Percentiles rank a stretch among this genome's conserved stretches.
Evolutionary conservation across 352 stramenopile genomes (phyloP).

Genomic region (Pseudoperonospora humuli): DNA sequence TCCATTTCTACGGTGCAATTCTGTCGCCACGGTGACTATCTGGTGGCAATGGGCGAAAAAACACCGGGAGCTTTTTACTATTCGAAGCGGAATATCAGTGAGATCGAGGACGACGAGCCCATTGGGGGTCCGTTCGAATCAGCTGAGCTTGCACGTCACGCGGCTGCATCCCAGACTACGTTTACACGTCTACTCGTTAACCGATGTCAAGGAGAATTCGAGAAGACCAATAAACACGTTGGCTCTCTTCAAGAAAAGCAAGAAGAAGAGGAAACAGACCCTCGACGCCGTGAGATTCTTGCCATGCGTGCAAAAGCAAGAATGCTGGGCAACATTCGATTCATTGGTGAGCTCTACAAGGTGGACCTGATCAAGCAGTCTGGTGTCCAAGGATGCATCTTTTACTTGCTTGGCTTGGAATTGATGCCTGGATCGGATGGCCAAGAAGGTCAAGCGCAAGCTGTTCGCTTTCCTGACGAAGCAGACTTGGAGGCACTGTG

Average conservation of each 20-base stretch:
- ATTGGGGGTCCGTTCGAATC: slow-evolving; percentile 57
- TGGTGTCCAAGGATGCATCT: slow-evolving; percentile 70
- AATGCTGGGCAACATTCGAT: slow-evolving; percentile 86
- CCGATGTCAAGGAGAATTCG: slow-evolving; percentile 75
- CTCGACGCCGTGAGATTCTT: slow-evolving; percentile 45
- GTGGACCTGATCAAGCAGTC: slow-evolving; percentile 76
- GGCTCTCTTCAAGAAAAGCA: slow-evolving; percentile 27
- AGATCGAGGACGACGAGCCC: slow-evolving; percentile 55
- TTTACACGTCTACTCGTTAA: slow-evolving; percentile 76
- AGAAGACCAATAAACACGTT: slow-evolving; percentile 60
- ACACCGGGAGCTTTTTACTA: slow-evolving; percentile 49
- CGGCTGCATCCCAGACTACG: slow-evolving; percentile 35
- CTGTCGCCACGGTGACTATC: slow-evolving; percentile 23
- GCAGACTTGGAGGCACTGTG: slow-evolving; percentile 80
- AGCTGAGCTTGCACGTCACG: slow-evolving; percentile 38
- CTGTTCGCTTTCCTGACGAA: slow-evolving; percentile 73
- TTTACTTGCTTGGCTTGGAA: slow-evolving; percentile 73
- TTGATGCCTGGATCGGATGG: slow-evolving; percentile 39
- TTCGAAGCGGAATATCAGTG: slow-evolving; percentile 38
- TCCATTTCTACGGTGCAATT: slow-evolving; percentile 30
- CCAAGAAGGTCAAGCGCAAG: slow-evolving; percentile 47
- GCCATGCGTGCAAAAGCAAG: slow-evolving; percentile 57
- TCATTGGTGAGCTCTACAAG: slow-evolving; percentile 85
- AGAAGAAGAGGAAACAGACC: slow-evolving; percentile 33
- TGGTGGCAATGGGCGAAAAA: slow-evolving; percentile 45